Evolutionary conservation across 2,329 filamentous ascomycete genomes (phyloP).

Genomic region (Lithohypha guttulata): DNA sequence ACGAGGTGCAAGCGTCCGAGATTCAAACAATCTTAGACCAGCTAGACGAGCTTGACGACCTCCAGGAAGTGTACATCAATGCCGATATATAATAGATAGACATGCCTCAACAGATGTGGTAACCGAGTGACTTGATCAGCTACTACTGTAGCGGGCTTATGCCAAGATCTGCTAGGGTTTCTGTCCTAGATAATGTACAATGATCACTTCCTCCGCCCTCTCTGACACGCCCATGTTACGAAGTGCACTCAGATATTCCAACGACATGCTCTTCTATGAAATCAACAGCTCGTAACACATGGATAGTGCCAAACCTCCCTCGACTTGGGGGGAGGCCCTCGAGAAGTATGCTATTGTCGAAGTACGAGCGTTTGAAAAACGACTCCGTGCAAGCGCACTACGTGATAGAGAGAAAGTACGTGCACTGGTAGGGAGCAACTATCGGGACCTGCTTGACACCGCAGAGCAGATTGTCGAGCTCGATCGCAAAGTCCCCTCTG

Average conservation of each 20-base stretch:
- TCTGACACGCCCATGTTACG: too few species aligned
- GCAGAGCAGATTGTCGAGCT: conserved; percentile 90
- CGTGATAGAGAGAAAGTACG: conserved; percentile 57
- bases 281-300: too few species aligned
- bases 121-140: too few species aligned
- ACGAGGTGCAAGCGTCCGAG: conserved; percentile 42
- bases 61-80: conserved; percentile 74
- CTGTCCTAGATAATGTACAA: too few species aligned
- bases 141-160: too few species aligned
- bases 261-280: too few species aligned
- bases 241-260: too few species aligned
- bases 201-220: too few species aligned
- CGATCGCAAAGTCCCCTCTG: conserved; percentile 63
- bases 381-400: conserved; percentile 50
- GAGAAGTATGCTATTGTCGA: conserved; percentile 50
- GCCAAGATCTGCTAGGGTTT: too few species aligned
- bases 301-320: conserved; percentile 34
- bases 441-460: conserved; percentile 81
- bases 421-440: conserved; percentile 57
- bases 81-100: conserved; percentile 18
- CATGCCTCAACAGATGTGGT: too few species aligned
- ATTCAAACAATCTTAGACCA: conserved; percentile 48
- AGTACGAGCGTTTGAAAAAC: conserved; percentile 52
- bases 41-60: conserved; percentile 54
- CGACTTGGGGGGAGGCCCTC: conserved; percentile 57